These are phyloP conservation scores for Tylopilus intermedius DNA, from an alignment of 768 basidiomycete species.

Conservation along the genomic window DNA sequence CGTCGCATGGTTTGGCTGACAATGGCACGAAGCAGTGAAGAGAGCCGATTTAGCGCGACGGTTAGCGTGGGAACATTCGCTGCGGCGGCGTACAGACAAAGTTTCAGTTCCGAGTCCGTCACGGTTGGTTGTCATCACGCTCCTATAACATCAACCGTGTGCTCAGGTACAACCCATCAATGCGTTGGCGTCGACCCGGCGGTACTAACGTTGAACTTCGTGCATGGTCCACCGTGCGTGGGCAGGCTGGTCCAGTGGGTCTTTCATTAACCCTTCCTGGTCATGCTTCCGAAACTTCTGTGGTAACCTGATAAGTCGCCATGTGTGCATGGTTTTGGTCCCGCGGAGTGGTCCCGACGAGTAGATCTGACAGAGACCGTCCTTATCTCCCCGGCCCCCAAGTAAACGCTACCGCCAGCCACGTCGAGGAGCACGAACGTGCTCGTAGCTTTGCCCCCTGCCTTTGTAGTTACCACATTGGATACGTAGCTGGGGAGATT, in stretches of 20 bases:
- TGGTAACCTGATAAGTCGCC: background rate
- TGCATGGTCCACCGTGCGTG: background rate
- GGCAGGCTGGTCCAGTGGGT: background rate
- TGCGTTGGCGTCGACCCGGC: no score
- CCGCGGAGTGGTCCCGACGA: slow-evolving; percentile 6
- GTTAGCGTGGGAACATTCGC: slow-evolving; percentile 12
- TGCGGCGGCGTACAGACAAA: no score
- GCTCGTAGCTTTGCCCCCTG: background rate
- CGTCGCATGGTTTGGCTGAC: slow-evolving; percentile 20
- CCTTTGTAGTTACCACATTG: background rate
- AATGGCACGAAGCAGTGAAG: background rate
- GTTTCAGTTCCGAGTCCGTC: no score
- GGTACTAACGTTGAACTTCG: background rate
- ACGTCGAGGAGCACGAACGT: background rate
- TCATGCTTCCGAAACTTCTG: background rate
- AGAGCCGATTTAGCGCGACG: background rate
- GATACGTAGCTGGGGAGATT: background rate
- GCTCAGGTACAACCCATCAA: no score
- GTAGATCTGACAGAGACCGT: background rate
- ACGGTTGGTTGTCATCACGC: no score
- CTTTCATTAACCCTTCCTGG: background rate
- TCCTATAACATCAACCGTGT: no score
- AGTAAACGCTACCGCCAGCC: background rate
- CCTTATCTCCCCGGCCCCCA: background rate
- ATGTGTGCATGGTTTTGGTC: background rate